These are phyloP conservation scores for Boletus sp. DNA, from an alignment of 768 basidiomycete genomes.

Conservation along the genomic window DNA sequence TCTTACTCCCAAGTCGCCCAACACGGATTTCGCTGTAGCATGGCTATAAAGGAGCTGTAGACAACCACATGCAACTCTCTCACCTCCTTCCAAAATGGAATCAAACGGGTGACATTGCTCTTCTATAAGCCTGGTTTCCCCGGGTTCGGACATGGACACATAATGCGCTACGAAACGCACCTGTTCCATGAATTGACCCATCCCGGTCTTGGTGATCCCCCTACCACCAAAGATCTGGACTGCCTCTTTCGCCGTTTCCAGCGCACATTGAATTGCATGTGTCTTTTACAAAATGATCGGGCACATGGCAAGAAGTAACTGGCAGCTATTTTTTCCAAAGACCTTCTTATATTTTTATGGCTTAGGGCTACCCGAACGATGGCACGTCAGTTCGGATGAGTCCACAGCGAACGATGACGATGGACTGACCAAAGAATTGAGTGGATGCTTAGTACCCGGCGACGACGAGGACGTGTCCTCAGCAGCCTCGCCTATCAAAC, in stretches of 20 bases:
- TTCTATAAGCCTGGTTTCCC: constrained; percentile 18
- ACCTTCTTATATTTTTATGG: no score
- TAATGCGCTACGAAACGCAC: constrained; percentile 35
- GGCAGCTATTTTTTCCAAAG: no score
- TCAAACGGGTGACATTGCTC: constrained; percentile 25
- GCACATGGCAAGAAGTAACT: no score
- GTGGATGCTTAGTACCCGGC: no score
- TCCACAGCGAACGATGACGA: no score
- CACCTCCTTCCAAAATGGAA: constrained; percentile 25
- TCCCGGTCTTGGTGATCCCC: constrained; percentile 79
- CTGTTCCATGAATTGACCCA: constrained; percentile 77
- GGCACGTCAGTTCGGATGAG: no score
- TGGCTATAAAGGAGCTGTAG: not conserved
- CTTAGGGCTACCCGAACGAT: no score
- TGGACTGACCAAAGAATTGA: no score
- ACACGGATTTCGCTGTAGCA: constrained; percentile 50
- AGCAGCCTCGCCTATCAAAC: no score
- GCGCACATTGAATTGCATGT: constrained; percentile 51
- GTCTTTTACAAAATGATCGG: constrained; percentile 61
- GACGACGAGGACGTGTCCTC: no score
- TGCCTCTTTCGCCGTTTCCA: constrained; percentile 60
- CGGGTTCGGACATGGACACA: no score
- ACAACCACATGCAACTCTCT: not conserved
- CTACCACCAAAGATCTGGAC: constrained; percentile 88
- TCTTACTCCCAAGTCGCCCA: constrained; percentile 58